Base-by-base conservation (phyloP, 192 early-diverging fungal species). In the Coemansia umbellata region DNA sequence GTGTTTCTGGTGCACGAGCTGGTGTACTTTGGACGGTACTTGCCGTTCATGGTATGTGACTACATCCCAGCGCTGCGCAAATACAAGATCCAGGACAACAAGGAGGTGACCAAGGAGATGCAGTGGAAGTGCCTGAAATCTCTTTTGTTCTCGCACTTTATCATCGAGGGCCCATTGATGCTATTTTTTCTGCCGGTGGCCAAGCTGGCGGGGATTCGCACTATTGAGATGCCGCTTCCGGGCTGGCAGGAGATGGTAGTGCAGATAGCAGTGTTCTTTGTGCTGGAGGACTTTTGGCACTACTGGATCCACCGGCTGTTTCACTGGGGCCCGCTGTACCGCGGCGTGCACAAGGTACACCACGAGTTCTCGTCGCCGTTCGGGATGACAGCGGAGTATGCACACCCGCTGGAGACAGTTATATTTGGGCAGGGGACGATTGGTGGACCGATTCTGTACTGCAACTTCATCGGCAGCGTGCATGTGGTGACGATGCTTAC, bases 281-380 rank as follows among this genome's bases (percentile, higher is more conserved):
- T 95, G 23, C 71, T 87, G 44, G 92, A 95, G 67, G 94, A 97
- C 57, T 80, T 85, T n/a, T 91, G 83, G 69, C 92, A 94, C 60
- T 97, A 95, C 85, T 91, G 82, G 80, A 75, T 84, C 18, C 94
- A 97, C 78, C 86, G 92, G 27, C 72, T 82, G 39, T 80, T 97
- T 45, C 94, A 97, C 81, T 89, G 85, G 63, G 86, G 87, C 3
- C 80, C 84, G 28, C 71, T 94, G 54, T 97, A 97, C 78, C 90
- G 90, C 56, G 66, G 80, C 51, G 87, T 97, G 51, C 94, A 97
- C 85, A 97, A 97, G 78, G 76, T 88, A 9, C 92, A 97, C 78
- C 94, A 97, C 76, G 84, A 91, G 66, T 94, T 87, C 78, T 80
- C 88, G 17, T 86, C 94, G 31, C 90, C 92, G 31, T 89, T 97